Evolutionary conservation across 140 eudicot genomes (phyloP), one percentile per base, ranked within the genome.

Genomic region (Artemisia princeps): DNA sequence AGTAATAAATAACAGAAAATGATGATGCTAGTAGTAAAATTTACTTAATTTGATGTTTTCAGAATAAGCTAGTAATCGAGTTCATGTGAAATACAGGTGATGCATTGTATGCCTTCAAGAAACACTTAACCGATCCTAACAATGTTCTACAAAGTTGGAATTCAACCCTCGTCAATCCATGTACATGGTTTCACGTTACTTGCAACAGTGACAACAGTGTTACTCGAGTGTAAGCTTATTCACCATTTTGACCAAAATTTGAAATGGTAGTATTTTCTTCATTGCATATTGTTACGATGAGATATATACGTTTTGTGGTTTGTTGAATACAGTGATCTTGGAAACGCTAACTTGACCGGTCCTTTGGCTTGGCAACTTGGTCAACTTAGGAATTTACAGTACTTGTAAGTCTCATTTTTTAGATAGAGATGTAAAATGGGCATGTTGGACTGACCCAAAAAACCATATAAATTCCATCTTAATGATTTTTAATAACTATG

Each of bases 161-260:
- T 83, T 74, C 83, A 12, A 83, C 89, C 58, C 90, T 86, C 71
- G 95, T 86, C 52, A 86, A 86, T 72, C 95, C 95, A 3, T 86
- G 94, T 72, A 86, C 86, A 73, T 86, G 94, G 94, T 76, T 75
- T 78, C 83, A 77, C 24, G 79, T 86, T n/a, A 83, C 88, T 0
- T 86, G 94, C 79, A 49, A 79, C 72, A 66, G 6, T 42, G 83
- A 49, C 0, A 79, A 79, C 55, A 79, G 78, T 26, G 84, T 83
- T 37, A 74, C 72, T 3, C 77, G 91, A 81, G 81, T 84, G 91
- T 84, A 67, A 76, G 87, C 73, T 46, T 7, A 52, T 15, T 13
- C 19, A 68, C 55, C 54, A n/a, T n/a, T 6, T 68, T 52, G 2
- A 50, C 37, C 16, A 14, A 17, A 10, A 16, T 10, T 42, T 50